These are phyloP conservation scores for Paramyrothecium sp. DNA, from an alignment of 2,329 filamentous ascomycete species.

Conservation along the genomic window DNA sequence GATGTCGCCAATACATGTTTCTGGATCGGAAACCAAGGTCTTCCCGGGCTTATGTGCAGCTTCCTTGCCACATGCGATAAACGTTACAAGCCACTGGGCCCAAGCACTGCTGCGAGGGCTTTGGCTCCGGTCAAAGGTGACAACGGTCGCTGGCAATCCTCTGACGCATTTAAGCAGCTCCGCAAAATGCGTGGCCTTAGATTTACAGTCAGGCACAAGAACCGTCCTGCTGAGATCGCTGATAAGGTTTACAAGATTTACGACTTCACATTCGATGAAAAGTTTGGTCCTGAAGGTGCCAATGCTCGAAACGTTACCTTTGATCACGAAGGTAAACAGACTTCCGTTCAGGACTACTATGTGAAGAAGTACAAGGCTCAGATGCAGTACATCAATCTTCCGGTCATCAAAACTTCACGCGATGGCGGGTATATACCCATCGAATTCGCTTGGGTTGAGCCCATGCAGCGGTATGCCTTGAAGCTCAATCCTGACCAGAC, in stretches of 20 bases:
- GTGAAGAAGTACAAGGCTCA: constrained; percentile 49
- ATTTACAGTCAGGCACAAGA: constrained; percentile 53
- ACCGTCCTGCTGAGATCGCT: constrained; percentile 35
- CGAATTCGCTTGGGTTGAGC: constrained; percentile 53
- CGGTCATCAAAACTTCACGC: constrained; percentile 53
- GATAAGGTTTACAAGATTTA: constrained; percentile 52
- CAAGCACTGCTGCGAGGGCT: constrained; percentile 20
- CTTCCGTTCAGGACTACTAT: constrained; percentile 55
- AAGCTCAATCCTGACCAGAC: constrained; percentile 68
- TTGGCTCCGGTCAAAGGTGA: constrained; percentile 32
- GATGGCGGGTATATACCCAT: constrained; percentile 58
- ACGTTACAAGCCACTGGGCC: constrained; percentile 21
- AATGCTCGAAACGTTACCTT: constrained; percentile 57
- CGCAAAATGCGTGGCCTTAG: constrained; percentile 53
- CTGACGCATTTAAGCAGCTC: constrained; percentile 54
- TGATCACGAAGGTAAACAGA: constrained; percentile 41
- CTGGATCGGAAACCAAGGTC: constrained; percentile 53
- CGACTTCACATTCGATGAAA: constrained; percentile 45
- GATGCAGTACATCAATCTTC: constrained; percentile 47
- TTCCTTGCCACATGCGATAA: constrained; percentile 28
- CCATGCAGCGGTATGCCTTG: constrained; percentile 60
- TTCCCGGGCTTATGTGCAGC: constrained; percentile 37
- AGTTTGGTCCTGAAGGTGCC: constrained; percentile 43
- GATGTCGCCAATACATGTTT: constrained; percentile 93
- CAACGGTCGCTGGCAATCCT: constrained; percentile 29